These are phyloP conservation scores for Picochlorum sp. DNA, from an alignment of 139 green algal species.

Conservation along the genomic window DNA sequence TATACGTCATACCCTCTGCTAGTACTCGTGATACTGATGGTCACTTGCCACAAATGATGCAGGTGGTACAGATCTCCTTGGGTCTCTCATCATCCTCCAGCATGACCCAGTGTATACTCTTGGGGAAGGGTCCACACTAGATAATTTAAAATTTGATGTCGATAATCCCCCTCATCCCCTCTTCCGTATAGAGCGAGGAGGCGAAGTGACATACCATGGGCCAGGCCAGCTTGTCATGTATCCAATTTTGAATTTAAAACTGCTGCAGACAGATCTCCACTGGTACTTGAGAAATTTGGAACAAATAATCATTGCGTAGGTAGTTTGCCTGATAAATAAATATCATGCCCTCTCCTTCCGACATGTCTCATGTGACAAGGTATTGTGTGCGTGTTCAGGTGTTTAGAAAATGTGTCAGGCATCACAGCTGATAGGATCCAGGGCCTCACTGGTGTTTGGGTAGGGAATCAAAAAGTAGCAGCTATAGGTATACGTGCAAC, in stretches of 20 bases:
- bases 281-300: slow-evolving; percentile 64
- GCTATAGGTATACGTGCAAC: slow-evolving; percentile 62
- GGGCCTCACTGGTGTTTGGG: slow-evolving; percentile 73
- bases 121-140: slow-evolving; percentile 37
- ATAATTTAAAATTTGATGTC: slow-evolving; percentile 58
- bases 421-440: slow-evolving; percentile 40
- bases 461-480: slow-evolving; percentile 53
- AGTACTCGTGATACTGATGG: too few relatives aligned
- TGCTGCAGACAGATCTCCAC: slow-evolving; percentile 51
- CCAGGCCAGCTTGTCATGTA: slow-evolving; percentile 75
- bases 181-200: slow-evolving; percentile 57
- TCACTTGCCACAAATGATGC: background rate
- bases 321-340: slow-evolving; percentile 2
- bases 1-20: background rate
- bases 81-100: slow-evolving; percentile 51
- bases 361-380: background rate
- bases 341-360: background rate
- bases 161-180: slow-evolving; percentile 39
- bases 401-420: slow-evolving; percentile 34
- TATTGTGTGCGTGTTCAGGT: background rate
- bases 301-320: slow-evolving; percentile 39
- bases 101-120: slow-evolving; percentile 70
- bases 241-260: slow-evolving; percentile 59
- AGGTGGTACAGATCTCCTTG: background rate
- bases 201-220: slow-evolving; percentile 73